A percentile compares a stretch with the other conserved stretches of the same genome.
phyloP scores from a whole-genome alignment of 106 monocot genomes.

The Platanthera guangdongensis region DNA sequence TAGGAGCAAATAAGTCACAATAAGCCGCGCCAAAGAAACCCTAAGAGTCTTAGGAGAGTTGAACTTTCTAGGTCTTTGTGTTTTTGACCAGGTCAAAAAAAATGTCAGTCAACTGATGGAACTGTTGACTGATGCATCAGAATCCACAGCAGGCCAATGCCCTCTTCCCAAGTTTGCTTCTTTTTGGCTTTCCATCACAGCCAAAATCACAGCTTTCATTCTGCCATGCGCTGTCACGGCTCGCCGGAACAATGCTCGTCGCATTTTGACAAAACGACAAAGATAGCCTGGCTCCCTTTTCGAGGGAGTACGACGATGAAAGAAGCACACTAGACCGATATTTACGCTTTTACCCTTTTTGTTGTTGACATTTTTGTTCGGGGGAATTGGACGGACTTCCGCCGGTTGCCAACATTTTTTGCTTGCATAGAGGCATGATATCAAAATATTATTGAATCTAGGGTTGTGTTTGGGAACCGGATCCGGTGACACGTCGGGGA shows the following conservation, averaged over 20 bases:
- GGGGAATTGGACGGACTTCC: too few species aligned
- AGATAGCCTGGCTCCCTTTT: background rate
- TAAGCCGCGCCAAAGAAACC: too few species aligned
- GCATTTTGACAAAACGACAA: conserved; percentile 3
- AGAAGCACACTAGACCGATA: background rate
- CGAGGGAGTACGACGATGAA: conserved; percentile 7
- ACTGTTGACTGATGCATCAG: conserved; percentile 17
- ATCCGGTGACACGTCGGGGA: too few species aligned
- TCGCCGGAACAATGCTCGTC: background rate
- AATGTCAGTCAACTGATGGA: conserved; percentile 14
- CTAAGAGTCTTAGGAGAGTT: too few species aligned
- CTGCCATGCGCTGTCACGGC: background rate
- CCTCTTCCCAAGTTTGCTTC: background rate
- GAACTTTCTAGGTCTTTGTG: background rate
- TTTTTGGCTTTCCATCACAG: conserved; percentile 2
- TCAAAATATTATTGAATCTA: too few species aligned
- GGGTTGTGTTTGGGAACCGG: too few species aligned
- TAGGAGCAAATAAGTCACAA: too few species aligned
- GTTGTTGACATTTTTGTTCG: too few species aligned
- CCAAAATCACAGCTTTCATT: background rate
- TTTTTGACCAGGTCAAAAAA: conserved; percentile 5
- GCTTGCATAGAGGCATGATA: too few species aligned
- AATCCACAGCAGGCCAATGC: conserved; percentile 2
- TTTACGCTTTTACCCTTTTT: background rate
- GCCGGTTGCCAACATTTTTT: too few species aligned